phyloP scores from a whole-genome alignment of 305 asterid species.

The Plantago lanceolata region DNA sequence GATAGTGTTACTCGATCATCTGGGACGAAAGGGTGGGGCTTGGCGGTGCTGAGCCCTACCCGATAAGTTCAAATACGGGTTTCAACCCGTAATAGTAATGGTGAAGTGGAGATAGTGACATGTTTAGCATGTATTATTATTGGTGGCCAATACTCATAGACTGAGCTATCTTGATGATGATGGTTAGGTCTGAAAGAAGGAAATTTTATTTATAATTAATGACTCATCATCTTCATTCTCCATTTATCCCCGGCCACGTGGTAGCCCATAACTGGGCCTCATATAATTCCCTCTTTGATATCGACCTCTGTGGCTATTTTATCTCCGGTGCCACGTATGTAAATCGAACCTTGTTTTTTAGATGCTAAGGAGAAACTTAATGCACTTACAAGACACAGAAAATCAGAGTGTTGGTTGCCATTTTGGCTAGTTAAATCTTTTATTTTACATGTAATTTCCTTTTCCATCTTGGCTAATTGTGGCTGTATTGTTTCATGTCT shows the following conservation, averaged over 20 bases:
- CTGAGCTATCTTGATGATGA: not conserved
- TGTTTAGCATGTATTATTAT: conserved; percentile 2
- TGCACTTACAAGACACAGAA: too few relatives aligned
- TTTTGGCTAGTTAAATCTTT: too few relatives aligned
- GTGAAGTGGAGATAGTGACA: not conserved
- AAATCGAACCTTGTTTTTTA: too few relatives aligned
- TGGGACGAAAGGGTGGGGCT: too few relatives aligned
- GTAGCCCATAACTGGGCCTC: conserved; percentile 3
- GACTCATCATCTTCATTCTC: conserved; percentile 6
- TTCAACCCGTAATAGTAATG: too few relatives aligned
- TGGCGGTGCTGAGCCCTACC: too few relatives aligned
- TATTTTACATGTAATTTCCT: not conserved
- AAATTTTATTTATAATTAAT: not conserved
- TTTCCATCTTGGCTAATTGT: not conserved
- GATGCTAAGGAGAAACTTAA: too few relatives aligned
- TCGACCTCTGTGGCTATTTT: not conserved
- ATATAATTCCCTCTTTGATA: not conserved
- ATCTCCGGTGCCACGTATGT: not conserved
- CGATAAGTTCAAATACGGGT: too few relatives aligned
- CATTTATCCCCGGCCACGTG: conserved; percentile 8
- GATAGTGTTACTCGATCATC: too few relatives aligned
- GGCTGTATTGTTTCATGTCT: not conserved
- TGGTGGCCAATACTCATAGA: conserved; percentile 10
- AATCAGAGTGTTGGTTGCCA: too few relatives aligned
- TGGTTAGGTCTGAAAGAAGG: not conserved